Conservation (phyloP, 768 basidiomycete species). For the Termitomyces sp. region DNA sequence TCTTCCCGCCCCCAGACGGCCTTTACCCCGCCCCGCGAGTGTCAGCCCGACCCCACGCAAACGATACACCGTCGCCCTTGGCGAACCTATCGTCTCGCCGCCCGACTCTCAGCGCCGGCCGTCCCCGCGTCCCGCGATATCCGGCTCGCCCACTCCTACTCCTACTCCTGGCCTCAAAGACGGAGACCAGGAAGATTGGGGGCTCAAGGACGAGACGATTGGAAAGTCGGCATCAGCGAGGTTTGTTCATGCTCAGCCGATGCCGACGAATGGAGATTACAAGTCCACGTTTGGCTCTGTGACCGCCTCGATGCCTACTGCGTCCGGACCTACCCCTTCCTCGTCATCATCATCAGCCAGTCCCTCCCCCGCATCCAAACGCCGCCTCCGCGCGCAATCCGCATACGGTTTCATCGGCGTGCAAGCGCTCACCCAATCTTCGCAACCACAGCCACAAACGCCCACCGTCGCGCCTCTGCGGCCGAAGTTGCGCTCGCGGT, state of each 20-base stretch:
- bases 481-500: constrained; percentile 35
- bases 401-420: constrained; percentile 46
- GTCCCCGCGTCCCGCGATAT: constrained; percentile 29
- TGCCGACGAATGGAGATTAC: constrained; percentile 20
- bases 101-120: constrained; percentile 16
- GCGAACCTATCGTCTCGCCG: constrained; percentile 59
- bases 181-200: constrained; percentile 36
- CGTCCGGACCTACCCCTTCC: not conserved
- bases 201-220: constrained; percentile 56
- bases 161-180: constrained; percentile 19
- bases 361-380: constrained; percentile 26
- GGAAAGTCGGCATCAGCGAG: constrained; percentile 47
- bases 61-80: constrained; percentile 83
- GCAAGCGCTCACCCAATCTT: constrained; percentile 2
- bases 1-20: constrained; percentile 40
- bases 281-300: constrained; percentile 7
- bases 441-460: constrained; percentile 23
- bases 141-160: constrained; percentile 15
- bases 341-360: constrained; percentile 17
- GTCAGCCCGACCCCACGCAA: constrained; percentile 76
- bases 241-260: too few species aligned
- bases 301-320: not conserved
- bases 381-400: constrained; percentile 52
- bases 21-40: constrained; percentile 43
- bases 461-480: constrained; percentile 32